Conservation (phyloP, 306 rosid species). For the Sicyos baderoa region DNA sequence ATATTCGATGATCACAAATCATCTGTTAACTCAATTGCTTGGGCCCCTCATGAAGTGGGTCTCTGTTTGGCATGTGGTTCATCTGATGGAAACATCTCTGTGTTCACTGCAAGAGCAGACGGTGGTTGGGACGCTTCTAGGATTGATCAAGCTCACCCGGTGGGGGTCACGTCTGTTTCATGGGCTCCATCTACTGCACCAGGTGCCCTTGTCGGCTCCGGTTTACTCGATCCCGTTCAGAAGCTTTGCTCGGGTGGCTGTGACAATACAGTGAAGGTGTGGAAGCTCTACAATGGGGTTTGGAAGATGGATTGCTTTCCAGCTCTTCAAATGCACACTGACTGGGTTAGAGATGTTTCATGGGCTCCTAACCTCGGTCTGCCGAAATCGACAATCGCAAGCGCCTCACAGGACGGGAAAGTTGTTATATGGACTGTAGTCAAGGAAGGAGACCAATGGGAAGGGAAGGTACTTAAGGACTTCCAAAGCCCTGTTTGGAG, state of each 20-base stretch:
- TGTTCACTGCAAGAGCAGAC: slow-evolving; percentile 58
- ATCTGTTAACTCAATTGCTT: slow-evolving; percentile 67
- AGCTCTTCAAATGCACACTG: slow-evolving; percentile 71
- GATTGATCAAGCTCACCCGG: slow-evolving; percentile 73
- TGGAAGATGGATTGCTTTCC: slow-evolving; percentile 92
- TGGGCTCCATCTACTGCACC: slow-evolving; percentile 87
- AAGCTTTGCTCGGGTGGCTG: slow-evolving; percentile 87
- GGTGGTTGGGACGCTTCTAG: slow-evolving; percentile 74
- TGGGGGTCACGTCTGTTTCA: slow-evolving; percentile 90
- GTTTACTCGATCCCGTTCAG: slow-evolving; percentile 73
- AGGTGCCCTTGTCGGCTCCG: slow-evolving; percentile 61
- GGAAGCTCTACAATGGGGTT: slow-evolving; percentile 53
- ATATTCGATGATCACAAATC: slow-evolving; percentile 61
- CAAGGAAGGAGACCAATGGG: slow-evolving; percentile 79
- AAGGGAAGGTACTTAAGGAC: slow-evolving; percentile 59
- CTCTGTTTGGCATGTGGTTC: slow-evolving; percentile 78
- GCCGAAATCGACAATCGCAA: slow-evolving; percentile 72
- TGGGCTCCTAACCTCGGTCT: slow-evolving; percentile 91
- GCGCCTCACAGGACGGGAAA: slow-evolving; percentile 73
- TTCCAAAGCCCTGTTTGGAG: slow-evolving; percentile 71
- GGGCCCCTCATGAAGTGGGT: slow-evolving; percentile 84
- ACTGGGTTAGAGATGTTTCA: slow-evolving; percentile 84
- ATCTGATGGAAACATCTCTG: slow-evolving; percentile 74
- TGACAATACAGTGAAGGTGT: slow-evolving; percentile 71
- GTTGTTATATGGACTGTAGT: slow-evolving; percentile 71